Evolutionary conservation across 2,329 filamentous ascomycete genomes (phyloP).

Genomic region (Colletotrichum sansevieriae): DNA sequence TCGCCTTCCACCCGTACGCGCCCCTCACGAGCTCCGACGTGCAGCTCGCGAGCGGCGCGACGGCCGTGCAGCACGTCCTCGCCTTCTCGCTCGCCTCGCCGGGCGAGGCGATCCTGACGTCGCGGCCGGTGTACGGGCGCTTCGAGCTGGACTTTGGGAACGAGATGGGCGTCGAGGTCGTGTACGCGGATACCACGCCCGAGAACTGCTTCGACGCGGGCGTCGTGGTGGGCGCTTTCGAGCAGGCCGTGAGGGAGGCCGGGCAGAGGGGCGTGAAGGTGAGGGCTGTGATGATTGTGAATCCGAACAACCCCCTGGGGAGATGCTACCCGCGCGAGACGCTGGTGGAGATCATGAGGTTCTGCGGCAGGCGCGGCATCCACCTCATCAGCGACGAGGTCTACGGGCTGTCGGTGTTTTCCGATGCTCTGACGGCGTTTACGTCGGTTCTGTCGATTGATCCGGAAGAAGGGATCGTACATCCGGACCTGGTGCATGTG

Average conservation of each 20-base stretch:
- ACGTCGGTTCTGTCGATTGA: slow-evolving; percentile 64
- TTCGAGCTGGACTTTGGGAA: slow-evolving; percentile 63
- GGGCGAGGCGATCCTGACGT: slow-evolving; percentile 55
- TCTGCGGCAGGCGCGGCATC: slow-evolving; percentile 63
- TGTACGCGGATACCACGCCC: slow-evolving; percentile 60
- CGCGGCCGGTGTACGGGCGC: slow-evolving; percentile 60
- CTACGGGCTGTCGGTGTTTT: slow-evolving; percentile 65
- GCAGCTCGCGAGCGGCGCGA: slow-evolving; percentile 52
- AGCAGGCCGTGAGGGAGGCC: slow-evolving; percentile 54
- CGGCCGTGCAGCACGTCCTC: slow-evolving; percentile 55
- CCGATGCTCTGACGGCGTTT: slow-evolving; percentile 50
- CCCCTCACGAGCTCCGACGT: slow-evolving; percentile 50
- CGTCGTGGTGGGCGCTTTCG: slow-evolving; percentile 58
- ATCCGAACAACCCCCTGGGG: slow-evolving; percentile 66
- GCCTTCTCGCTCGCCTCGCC: slow-evolving; percentile 55
- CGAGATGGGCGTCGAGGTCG: slow-evolving; percentile 53
- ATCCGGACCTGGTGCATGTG: slow-evolving; percentile 63
- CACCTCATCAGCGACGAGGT: slow-evolving; percentile 72
- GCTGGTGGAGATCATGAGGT: slow-evolving; percentile 58
- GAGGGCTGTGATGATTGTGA: slow-evolving; percentile 63
- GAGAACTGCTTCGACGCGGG: slow-evolving; percentile 58
- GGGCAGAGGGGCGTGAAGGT: slow-evolving; percentile 54
- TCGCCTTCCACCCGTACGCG: slow-evolving; percentile 50
- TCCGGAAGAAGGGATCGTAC: slow-evolving; percentile 54
- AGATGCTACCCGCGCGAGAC: slow-evolving; percentile 59